Conservation (phyloP, 164 flowering plant species). For the Kalanchoe fedtschenkoi region DNA sequence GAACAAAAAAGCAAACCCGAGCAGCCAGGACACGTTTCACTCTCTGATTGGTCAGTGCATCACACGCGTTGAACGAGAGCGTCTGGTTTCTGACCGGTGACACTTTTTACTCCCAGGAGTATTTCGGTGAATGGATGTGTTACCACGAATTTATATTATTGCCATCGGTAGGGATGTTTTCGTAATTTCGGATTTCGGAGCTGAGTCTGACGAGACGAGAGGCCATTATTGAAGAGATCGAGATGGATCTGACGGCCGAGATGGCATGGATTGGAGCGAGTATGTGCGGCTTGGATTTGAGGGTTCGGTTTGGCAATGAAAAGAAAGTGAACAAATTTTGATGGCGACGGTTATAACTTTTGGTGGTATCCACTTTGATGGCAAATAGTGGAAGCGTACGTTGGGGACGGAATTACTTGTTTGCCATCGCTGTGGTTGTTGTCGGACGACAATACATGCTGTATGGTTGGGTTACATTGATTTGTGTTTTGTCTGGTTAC, state of each 20-base stretch:
- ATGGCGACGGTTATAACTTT: background rate
- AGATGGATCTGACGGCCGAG: background rate
- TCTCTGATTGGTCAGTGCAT: background rate
- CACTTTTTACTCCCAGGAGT: background rate
- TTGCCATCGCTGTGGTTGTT: too few species aligned
- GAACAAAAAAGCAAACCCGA: too few species aligned
- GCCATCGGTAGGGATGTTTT: background rate
- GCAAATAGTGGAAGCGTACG: too few species aligned
- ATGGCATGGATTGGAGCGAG: background rate
- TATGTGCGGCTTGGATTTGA: background rate
- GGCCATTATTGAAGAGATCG: background rate
- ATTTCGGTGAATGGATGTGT: background rate
- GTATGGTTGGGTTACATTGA: too few species aligned
- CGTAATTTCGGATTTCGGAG: background rate
- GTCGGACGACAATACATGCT: too few species aligned
- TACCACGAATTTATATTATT: background rate
- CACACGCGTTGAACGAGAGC: background rate
- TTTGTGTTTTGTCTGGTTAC: too few species aligned
- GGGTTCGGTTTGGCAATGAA: too few species aligned
- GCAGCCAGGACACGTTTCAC: background rate
- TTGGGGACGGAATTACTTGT: too few species aligned
- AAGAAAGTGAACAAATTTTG: background rate
- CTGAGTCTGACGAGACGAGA: background rate
- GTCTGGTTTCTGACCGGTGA: background rate
- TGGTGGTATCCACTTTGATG: too few species aligned